Evolutionary conservation across 176 grass and related monocot genomes (phyloP).

Genomic region (Rhynchospora pubera): DNA sequence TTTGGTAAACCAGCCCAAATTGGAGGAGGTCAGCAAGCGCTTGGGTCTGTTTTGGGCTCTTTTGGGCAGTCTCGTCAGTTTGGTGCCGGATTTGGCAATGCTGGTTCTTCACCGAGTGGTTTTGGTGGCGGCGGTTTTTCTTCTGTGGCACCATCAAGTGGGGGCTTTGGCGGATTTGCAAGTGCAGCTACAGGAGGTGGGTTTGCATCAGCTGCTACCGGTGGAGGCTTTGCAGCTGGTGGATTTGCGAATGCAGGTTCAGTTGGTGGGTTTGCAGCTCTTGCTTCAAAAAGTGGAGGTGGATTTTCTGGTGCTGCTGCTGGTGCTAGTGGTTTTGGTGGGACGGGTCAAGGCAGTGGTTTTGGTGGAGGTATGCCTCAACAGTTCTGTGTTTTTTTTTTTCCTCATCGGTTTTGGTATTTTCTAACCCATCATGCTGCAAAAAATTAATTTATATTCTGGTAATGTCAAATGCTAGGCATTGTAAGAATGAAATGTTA

Average conservation of each 20-base stretch:
- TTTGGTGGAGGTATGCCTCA: conserved; percentile 31
- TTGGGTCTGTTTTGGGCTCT: conserved; percentile 88
- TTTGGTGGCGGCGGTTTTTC: conserved; percentile 25
- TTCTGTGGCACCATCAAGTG: conserved; percentile 20
- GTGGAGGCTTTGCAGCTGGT: conserved; percentile 61
- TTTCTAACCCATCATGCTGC: background rate
- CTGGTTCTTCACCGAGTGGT: conserved; percentile 13
- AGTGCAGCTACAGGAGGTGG: conserved; percentile 54
- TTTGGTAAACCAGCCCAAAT: conserved; percentile 62
- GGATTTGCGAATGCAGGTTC: conserved; percentile 50
- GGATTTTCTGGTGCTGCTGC: conserved; percentile 37
- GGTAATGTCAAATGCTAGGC: conserved; percentile 19
- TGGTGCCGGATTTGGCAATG: conserved; percentile 41
- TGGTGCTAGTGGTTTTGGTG: conserved; percentile 33
- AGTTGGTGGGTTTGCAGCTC: conserved; percentile 60
- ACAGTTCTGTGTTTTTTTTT: conserved; percentile 3
- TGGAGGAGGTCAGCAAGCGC: conserved; percentile 60
- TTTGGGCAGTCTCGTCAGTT: conserved; percentile 92
- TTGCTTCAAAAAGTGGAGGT: conserved; percentile 40
- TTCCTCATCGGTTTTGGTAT: background rate
- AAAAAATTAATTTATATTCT: conserved; percentile 4
- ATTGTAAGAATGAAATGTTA: background rate
- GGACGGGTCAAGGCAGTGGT: conserved; percentile 31
- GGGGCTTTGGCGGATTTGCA: conserved; percentile 73
- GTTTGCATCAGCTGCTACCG: conserved; percentile 45